Conservation (phyloP, 257 asterid genomes). For the Anisodus tanguticus region DNA sequence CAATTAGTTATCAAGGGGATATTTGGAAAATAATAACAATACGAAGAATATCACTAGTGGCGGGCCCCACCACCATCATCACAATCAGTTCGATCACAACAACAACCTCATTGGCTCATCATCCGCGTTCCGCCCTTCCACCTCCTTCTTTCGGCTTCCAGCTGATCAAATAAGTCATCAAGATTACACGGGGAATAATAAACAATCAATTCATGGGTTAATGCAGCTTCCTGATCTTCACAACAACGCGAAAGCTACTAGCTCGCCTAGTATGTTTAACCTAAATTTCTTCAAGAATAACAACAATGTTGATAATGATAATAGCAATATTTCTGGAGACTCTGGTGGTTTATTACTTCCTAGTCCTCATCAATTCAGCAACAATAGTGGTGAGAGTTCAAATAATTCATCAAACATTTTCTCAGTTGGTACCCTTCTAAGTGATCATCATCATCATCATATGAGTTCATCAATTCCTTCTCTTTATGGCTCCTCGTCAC, state of each 20-base stretch:
- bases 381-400: slow-evolving; percentile 20
- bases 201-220: slow-evolving; percentile 54
- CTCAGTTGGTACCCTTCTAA: background rate
- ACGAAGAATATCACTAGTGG: background rate
- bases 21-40: too few relatives aligned
- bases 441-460: slow-evolving; percentile 38
- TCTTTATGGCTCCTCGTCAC: slow-evolving; percentile 53
- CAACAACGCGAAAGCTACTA: slow-evolving; percentile 11
- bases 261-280: slow-evolving; percentile 47
- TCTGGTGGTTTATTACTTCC: slow-evolving; percentile 37
- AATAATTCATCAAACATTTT: slow-evolving; percentile 24
- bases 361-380: slow-evolving; percentile 23
- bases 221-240: slow-evolving; percentile 75
- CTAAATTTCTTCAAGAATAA: slow-evolving; percentile 60
- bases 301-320: slow-evolving; percentile 33
- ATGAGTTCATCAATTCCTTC: slow-evolving; percentile 63
- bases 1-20: too few relatives aligned
- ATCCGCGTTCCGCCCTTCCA: slow-evolving; percentile 22
- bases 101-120: slow-evolving; percentile 33
- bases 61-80: background rate
- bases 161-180: slow-evolving; percentile 35
- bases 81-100: slow-evolving; percentile 39
- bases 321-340: slow-evolving; percentile 29
- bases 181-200: slow-evolving; percentile 38
- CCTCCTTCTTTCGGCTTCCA: slow-evolving; percentile 36